Percentiles rank a stretch among this genome's conserved stretches.
These are phyloP conservation scores for Penicillium cataractarum DNA, from an alignment of 495 filamentous ascomycete genomes.

Conservation along the genomic window DNA sequence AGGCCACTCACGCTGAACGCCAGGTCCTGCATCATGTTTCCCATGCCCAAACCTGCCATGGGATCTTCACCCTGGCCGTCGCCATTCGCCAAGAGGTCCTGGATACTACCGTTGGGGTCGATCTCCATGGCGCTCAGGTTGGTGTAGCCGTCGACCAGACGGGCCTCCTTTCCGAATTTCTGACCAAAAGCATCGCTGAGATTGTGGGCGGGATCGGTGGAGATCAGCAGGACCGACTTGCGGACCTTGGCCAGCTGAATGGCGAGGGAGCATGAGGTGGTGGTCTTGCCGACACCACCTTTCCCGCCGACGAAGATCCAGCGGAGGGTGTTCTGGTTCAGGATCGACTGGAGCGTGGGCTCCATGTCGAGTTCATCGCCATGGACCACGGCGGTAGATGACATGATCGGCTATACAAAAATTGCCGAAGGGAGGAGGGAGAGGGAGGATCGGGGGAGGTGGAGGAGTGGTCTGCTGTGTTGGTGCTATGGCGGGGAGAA, in stretches of 20 bases:
- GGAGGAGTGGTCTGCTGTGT: slow-evolving; percentile 6
- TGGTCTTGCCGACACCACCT: slow-evolving; percentile 99
- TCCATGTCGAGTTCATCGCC: slow-evolving; percentile 80
- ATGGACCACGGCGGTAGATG: slow-evolving; percentile 60
- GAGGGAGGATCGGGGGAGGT: background rate
- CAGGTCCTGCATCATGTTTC: slow-evolving; percentile 75
- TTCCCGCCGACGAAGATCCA: slow-evolving; percentile 99
- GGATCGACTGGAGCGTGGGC: slow-evolving; percentile 89
- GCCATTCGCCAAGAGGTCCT: slow-evolving; percentile 84
- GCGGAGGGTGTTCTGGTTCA: slow-evolving; percentile 90
- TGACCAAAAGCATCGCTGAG: slow-evolving; percentile 97
- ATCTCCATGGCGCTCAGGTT: slow-evolving; percentile 99
- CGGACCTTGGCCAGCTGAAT: slow-evolving; percentile 97
- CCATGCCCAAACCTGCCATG: slow-evolving; percentile 66
- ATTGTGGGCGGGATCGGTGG: slow-evolving; percentile 98
- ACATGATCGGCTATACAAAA: slow-evolving; percentile 52
- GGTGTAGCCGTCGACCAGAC: slow-evolving; percentile 85
- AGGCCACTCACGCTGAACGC: slow-evolving; percentile 63
- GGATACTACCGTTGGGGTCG: slow-evolving; percentile 96
- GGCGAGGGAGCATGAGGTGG: slow-evolving; percentile 94
- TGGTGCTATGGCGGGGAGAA: slow-evolving; percentile 9
- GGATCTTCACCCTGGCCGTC: slow-evolving; percentile 73
- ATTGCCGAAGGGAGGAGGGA: slow-evolving; percentile 6
- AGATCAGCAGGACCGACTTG: slow-evolving; percentile 94
- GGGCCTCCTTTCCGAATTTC: slow-evolving; percentile 98